These are phyloP conservation scores for Penicillium subrubescens DNA, from an alignment of 495 filamentous ascomycete species.

Conservation along the genomic window DNA sequence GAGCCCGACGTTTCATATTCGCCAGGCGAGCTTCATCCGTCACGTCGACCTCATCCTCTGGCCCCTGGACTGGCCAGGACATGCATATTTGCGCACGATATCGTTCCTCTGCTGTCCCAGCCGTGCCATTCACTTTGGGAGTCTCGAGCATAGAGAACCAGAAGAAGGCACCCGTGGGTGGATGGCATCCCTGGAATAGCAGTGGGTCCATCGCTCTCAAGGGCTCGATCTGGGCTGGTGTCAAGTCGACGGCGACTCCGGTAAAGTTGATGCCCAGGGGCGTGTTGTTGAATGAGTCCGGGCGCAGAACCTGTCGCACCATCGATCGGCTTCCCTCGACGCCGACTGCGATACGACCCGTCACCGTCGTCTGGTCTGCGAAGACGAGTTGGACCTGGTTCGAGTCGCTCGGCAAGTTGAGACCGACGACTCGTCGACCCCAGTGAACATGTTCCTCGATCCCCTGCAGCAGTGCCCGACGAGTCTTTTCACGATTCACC, in stretches of 20 bases:
- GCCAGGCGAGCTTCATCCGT: conserved; percentile 40
- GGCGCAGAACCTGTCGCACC: conserved; percentile 42
- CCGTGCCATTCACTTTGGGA: conserved; percentile 24
- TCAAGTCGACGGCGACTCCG: conserved; percentile 30
- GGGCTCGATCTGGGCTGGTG: conserved; percentile 35
- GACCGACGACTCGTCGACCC: conserved; percentile 18
- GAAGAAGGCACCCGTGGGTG: conserved; percentile 53
- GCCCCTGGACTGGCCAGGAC: conserved; percentile 33
- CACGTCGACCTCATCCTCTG: conserved; percentile 35
- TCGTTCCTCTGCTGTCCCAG: conserved; percentile 4
- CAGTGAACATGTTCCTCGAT: conserved; percentile 33
- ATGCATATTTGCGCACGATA: conserved; percentile 34
- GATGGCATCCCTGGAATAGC: conserved; percentile 61
- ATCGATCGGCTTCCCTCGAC: conserved; percentile 52
- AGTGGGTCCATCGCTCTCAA: conserved; percentile 57
- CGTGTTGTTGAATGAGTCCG: conserved; percentile 26
- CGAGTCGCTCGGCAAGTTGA: conserved; percentile 2
- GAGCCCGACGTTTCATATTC: conserved; percentile 54
- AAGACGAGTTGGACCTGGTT: conserved; percentile 22
- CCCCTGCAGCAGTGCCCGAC: conserved; percentile 22
- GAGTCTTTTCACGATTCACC: conserved; percentile 31
- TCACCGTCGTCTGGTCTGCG: conserved; percentile 15
- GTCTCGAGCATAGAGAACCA: conserved; percentile 52
- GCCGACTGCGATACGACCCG: conserved; percentile 41
- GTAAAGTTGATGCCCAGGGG: conserved; percentile 28